Percentiles rank a stretch among this genome's conserved stretches.
phyloP scores from a whole-genome alignment of 106 monocot species.

The Allium cepa region DNA sequence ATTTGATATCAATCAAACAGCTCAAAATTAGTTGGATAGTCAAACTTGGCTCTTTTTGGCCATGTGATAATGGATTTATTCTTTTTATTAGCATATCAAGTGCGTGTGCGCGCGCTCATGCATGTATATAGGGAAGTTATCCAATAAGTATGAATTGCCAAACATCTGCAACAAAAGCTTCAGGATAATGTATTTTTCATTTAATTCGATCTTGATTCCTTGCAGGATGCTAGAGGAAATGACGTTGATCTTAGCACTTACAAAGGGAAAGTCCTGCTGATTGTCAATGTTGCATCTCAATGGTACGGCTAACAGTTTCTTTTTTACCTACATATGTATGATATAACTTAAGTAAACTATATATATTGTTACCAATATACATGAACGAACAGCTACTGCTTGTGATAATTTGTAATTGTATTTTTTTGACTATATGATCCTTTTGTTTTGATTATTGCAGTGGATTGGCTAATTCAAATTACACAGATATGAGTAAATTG shows the following conservation, averaged over 20 bases:
- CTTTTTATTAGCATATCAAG: not conserved
- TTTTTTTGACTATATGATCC: not conserved
- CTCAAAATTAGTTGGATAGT: no score
- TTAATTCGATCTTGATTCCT: not conserved
- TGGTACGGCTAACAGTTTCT: conserved; percentile 22
- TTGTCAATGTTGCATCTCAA: conserved; percentile 76
- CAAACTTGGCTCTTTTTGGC: no score
- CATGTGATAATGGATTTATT: not conserved
- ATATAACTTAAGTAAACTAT: not conserved
- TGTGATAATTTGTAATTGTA: no score
- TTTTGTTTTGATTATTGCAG: conserved; percentile 24
- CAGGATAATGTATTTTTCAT: not conserved
- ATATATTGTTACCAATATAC: not conserved
- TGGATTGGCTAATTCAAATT: conserved; percentile 71
- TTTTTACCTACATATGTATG: not conserved
- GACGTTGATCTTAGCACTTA: conserved; percentile 67
- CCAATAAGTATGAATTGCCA: no score
- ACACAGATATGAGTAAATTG: conserved; percentile 55
- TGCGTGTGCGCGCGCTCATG: not conserved
- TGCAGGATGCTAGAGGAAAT: conserved; percentile 58
- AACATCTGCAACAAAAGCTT: no score
- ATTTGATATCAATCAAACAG: no score
- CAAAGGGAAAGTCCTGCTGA: conserved; percentile 70
- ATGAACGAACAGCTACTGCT: no score
- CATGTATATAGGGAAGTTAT: no score